A percentile compares a stretch with the other conserved stretches of the same genome.
phyloP scores from a whole-genome alignment of 768 basidiomycete species.

The Agrocybe praecox region DNA sequence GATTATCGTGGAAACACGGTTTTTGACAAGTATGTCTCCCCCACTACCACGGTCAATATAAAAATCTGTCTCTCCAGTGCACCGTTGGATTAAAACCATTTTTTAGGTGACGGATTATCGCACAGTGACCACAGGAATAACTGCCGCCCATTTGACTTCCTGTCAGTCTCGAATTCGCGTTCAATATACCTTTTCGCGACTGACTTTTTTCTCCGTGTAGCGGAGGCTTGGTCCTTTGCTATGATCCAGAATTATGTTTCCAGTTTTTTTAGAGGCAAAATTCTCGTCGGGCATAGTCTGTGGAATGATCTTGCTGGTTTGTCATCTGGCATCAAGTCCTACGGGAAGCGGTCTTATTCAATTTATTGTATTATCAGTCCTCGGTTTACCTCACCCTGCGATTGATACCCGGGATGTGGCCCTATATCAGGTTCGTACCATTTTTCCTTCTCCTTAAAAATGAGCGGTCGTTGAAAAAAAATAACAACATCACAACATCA shows the following conservation, averaged over 20 bases:
- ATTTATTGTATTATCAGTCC: conserved; percentile 44
- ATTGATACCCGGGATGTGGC: conserved; percentile 81
- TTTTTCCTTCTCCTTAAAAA: background rate
- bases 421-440: conserved; percentile 54
- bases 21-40: conserved; percentile 67
- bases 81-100: background rate
- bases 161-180: conserved; percentile 26
- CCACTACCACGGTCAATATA: conserved; percentile 49
- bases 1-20: conserved; percentile 59
- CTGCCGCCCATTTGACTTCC: conserved; percentile 39
- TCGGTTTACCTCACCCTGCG: conserved; percentile 81
- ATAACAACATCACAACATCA: too few relatives aligned
- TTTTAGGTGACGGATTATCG: conserved; percentile 71
- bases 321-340: conserved; percentile 5
- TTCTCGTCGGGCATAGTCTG: conserved; percentile 74
- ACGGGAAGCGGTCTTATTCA: conserved; percentile 3
- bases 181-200: too few relatives aligned
- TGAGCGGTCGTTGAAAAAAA: conserved; percentile 4
- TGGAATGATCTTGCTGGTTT: conserved; percentile 84
- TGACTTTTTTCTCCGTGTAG: conserved; percentile 29
- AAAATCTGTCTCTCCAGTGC: background rate
- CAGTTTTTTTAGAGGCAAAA: conserved; percentile 66
- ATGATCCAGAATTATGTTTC: conserved; percentile 70
- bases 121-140: conserved; percentile 61
- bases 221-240: conserved; percentile 55